Base-by-base conservation (phyloP, 2,329 filamentous ascomycete genomes). In the Ampelomyces quisqualis region DNA sequence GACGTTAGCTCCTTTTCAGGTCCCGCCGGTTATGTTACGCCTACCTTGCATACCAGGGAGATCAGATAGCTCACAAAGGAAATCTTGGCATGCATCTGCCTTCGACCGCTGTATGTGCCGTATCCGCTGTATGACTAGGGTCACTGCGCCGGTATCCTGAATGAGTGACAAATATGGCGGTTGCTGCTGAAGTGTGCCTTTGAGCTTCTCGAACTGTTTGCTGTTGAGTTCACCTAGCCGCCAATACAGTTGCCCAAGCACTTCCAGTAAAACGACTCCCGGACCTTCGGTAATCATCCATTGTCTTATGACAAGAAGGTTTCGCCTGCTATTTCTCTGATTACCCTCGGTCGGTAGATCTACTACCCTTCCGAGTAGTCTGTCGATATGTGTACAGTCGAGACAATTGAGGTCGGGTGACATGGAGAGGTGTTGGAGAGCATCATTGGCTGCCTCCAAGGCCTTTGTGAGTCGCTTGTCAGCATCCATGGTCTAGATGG, bases 131-230 rank as follows among this genome's bases (percentile, higher is more conserved):
- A 64, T 35, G 1, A 65, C 54, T 19, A 65, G 43, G 1, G 53
- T 51, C n/a, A 56, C 53, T 3, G 57, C 57, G 7, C 43, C 41
- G 5, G 47, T 36, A 19, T 64, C 49, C 32, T 62, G 54, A 13
- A 63, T 52, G 21, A 65, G 54, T 10, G 55, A 51, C 6, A 57
- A 34, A 42, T 64, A 65, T 1, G 55, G 43, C 31, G 56, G 52
- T 20, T 60, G 57, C 34, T 53, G 49, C 39, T 62, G 60, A 6
- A 65, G 48, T 19, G 53, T 42, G 4, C 30, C 35, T 43, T 65
- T 65, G 57, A 65, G 63, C 43, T 59, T 64, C 33, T 65, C 61
- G 24, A 64, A 65, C 36, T 64, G 62, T 43, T 62, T 65, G 38
- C 61, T 63, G 49, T 65, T 64, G 40, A 65, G 62, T 32, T 65